These are phyloP conservation scores for Coemansia sp. DNA, from an alignment of 192 early-diverging fungal species.

Conservation along the genomic window DNA sequence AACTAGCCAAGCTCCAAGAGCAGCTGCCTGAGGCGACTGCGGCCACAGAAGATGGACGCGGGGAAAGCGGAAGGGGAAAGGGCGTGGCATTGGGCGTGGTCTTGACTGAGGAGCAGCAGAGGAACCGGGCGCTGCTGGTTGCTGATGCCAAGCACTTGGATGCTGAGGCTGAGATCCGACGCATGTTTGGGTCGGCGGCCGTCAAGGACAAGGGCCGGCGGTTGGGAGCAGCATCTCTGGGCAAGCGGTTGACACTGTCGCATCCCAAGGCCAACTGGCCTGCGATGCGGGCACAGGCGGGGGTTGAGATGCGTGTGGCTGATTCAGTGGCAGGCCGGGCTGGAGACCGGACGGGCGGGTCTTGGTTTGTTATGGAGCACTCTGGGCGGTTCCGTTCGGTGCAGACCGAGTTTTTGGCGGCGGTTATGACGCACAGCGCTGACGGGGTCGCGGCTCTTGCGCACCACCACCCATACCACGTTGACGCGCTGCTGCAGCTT, in stretches of 20 bases:
- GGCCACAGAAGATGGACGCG: conserved; percentile 7
- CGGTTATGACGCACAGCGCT: conserved; percentile 73
- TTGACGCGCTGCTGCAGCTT: conserved; percentile 79
- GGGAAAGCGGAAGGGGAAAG: background rate
- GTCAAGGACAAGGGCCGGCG: conserved; percentile 49
- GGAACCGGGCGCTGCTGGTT: conserved; percentile 37
- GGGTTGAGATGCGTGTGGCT: conserved; percentile 51
- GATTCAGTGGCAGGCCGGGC: conserved; percentile 37
- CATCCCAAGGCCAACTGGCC: conserved; percentile 74
- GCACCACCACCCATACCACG: conserved; percentile 81
- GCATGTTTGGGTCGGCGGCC: conserved; percentile 86
- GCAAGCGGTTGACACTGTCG: conserved; percentile 59
- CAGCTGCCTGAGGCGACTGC: conserved; percentile 15
- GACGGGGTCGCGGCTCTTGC: conserved; percentile 66
- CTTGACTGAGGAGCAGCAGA: conserved; percentile 35
- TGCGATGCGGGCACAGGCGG: conserved; percentile 46
- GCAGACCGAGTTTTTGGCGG: conserved; percentile 71
- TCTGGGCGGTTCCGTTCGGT: conserved; percentile 69
- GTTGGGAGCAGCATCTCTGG: conserved; percentile 1
- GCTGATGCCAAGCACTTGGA: conserved; percentile 69
- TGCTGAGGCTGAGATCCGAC: conserved; percentile 83
- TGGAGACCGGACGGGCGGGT: conserved; percentile 19
- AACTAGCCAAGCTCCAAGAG: conserved; percentile 25
- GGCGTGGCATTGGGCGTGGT: conserved; percentile 30
- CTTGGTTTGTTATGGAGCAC: conserved; percentile 66